These are phyloP conservation scores for Cladobotryum protrusum DNA, from an alignment of 2,329 filamentous ascomycete genomes.

Conservation along the genomic window DNA sequence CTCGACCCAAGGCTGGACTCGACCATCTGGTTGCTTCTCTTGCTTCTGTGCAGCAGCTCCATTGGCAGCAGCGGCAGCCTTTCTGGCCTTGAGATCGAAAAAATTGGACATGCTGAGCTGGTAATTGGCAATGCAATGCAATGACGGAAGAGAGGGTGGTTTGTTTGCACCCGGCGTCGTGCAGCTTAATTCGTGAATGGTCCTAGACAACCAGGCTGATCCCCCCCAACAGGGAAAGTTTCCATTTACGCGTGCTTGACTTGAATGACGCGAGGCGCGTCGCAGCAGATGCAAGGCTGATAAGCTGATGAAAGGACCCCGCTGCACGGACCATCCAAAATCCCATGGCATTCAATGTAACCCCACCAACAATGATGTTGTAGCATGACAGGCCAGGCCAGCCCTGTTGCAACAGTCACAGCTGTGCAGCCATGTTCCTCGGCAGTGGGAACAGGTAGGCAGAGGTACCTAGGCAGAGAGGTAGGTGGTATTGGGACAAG, in stretches of 20 bases:
- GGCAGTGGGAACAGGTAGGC: no score
- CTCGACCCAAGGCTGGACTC: conserved; percentile 90
- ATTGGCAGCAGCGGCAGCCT: conserved; percentile 65
- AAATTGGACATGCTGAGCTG: conserved; percentile 70
- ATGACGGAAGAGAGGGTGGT: background rate
- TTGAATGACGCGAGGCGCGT: conserved; percentile 10
- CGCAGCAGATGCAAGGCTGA: conserved; percentile 8
- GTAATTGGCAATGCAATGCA: background rate
- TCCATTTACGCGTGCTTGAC: conserved; percentile 8
- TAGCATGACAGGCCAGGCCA: background rate
- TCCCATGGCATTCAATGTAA: background rate
- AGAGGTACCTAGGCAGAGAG: no score
- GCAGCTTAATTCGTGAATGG: no score
- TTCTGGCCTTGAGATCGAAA: conserved; percentile 91
- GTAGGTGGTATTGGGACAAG: no score
- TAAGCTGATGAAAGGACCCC: conserved; percentile 3
- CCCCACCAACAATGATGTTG: background rate
- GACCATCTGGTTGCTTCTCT: conserved; percentile 53
- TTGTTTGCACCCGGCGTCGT: no score
- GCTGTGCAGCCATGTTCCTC: no score
- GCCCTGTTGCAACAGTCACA: no score
- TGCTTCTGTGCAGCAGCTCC: conserved; percentile 58
- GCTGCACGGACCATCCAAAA: background rate
- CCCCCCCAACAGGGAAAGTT: background rate
- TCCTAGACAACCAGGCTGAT: no score